phyloP scores from a whole-genome alignment of 805 yeast species.

The Brettanomyces naardenensis region DNA sequence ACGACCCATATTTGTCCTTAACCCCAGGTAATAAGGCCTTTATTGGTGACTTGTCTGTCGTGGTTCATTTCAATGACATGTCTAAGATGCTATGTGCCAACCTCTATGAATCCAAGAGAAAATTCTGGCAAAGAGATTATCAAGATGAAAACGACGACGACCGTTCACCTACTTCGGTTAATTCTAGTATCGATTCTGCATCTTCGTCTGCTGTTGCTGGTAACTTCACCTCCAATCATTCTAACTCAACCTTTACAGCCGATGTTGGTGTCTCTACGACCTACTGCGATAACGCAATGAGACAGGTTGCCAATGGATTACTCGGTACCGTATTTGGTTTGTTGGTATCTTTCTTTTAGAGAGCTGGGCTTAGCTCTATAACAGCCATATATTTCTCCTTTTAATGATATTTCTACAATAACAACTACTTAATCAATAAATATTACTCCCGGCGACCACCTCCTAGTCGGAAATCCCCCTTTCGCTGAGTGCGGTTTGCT shows the following conservation, averaged over 20 bases:
- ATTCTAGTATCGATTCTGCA: conserved; percentile 6
- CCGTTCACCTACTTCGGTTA: background rate
- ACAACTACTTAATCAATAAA: no score
- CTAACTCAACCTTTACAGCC: conserved; percentile 6
- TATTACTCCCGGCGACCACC: no score
- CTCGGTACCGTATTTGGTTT: conserved; percentile 19
- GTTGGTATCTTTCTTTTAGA: conserved; percentile 16
- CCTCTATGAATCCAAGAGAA: conserved; percentile 30
- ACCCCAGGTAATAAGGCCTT: conserved; percentile 47
- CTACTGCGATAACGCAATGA: conserved; percentile 14
- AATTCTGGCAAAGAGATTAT: conserved; percentile 8
- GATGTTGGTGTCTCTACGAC: conserved; percentile 6
- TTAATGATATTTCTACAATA: no score
- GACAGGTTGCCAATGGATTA: conserved; percentile 9
- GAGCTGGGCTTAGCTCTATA: no score
- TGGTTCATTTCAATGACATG: conserved; percentile 47
- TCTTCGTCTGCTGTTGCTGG: conserved; percentile 5
- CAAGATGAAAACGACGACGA: background rate
- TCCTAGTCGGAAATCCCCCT: no score
- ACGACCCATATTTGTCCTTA: conserved; percentile 60
- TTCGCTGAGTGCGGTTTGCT: no score
- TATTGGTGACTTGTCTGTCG: conserved; percentile 50
- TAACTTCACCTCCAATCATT: background rate
- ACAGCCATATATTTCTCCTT: no score
- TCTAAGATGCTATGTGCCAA: conserved; percentile 59